Evolutionary conservation across 768 basidiomycete species (phyloP), one percentile per base, ranked within the genome.

Genomic region (Aureoboletus auriporus): DNA sequence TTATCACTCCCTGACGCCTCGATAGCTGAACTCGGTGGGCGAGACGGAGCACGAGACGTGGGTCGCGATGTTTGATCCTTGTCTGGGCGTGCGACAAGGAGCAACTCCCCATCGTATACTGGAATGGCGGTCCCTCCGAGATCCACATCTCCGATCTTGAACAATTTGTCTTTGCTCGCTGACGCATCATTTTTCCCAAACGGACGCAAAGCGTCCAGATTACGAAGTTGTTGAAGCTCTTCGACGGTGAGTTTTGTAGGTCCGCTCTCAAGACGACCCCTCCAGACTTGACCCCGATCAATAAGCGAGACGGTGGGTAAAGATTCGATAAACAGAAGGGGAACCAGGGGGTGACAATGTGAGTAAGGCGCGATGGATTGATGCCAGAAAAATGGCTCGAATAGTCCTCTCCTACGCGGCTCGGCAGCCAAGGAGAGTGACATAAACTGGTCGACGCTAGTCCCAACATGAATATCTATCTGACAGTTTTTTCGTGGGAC

Each of bases 381-480:
- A 5, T 74, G 69, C 87, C 87, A 91, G 66, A 84, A 89, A 55
- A 83, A 79, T 0, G 87, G 86, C 53, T 89, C 86, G 47, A 87
- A 90, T 2, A 84, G 66, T 8, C 86, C 85, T 61, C 77, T 82
- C n/a, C 82, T 74, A 17, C 83, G 77, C 7, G 87, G 81, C 57
- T 92, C 89, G 13, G 84, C 80, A 34, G 85, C 80, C 30, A 89
- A 64, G 2, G 89, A 91, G 16, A 89, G 71, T 0, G 84, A 80
- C 78, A 84, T 85, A 57, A 89, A 90, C 51, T 87, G 85, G 23
- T 87, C 87, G 51, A 86, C 69, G 8, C 85, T 89, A 53, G 41
- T 10, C 44, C 45, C 3, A 17, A 12, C 41, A 52, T 52, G 36
- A 59, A 30, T 16, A 0, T 20, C 20, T 28, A 30, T 27, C 8